Percentiles rank a stretch among this genome's conserved stretches.
Evolutionary conservation across 2,329 filamentous ascomycete species (phyloP).

Genomic region (Monosporascus sp.): DNA sequence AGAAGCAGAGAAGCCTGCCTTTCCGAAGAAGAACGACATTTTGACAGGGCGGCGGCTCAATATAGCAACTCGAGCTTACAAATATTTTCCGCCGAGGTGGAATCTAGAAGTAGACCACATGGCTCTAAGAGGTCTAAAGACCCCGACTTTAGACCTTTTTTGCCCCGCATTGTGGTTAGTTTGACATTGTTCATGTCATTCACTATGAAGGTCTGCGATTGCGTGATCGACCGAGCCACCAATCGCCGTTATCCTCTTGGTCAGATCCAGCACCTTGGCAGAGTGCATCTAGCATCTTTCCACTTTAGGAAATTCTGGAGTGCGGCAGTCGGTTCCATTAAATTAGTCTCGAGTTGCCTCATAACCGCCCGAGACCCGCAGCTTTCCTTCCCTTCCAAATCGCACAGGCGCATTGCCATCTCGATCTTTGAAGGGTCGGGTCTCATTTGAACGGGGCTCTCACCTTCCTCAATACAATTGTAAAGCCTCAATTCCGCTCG

Average conservation of each 20-base stretch:
- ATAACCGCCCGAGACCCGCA: neutral
- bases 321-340: neutral
- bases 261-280: neutral
- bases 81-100: neutral
- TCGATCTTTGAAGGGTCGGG: neutral
- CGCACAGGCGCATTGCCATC: neutral
- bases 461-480: too few relatives aligned
- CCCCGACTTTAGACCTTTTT: neutral
- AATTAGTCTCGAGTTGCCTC: neutral
- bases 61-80: neutral
- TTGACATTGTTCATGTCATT: neutral
- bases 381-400: neutral
- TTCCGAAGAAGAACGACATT: constrained; percentile 31
- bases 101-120: neutral
- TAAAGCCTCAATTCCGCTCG: too few relatives aligned
- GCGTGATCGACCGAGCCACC: neutral
- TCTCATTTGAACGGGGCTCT: too few relatives aligned
- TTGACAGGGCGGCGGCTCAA: neutral
- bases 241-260: neutral
- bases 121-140: neutral
- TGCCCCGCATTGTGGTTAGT: neutral
- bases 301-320: neutral
- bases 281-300: neutral
- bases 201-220: neutral
- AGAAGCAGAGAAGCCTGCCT: constrained; percentile 24